These are phyloP conservation scores for Hippophae tibetana DNA, from an alignment of 306 rosid species.

Conservation along the genomic window DNA sequence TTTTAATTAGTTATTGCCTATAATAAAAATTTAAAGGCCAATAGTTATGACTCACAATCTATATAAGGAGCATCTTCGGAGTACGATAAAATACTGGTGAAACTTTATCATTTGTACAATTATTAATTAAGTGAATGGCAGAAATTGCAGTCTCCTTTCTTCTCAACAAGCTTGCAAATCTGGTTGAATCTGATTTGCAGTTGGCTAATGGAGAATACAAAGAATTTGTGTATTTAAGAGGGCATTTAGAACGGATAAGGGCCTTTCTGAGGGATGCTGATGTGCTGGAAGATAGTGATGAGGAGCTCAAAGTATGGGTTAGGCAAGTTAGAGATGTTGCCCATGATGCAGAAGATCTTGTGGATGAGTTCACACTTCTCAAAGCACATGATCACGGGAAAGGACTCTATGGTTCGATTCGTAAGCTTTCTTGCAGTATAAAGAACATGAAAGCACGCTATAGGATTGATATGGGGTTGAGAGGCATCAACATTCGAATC, in stretches of 20 bases:
- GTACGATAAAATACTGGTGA: neutral
- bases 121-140: slow-evolving; percentile 23
- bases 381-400: slow-evolving; percentile 3
- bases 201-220: slow-evolving; percentile 29
- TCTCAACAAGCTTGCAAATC: slow-evolving; percentile 24
- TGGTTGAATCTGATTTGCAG: slow-evolving; percentile 34
- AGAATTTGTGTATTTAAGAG: slow-evolving; percentile 17
- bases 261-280: slow-evolving; percentile 28
- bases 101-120: neutral
- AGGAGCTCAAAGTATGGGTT: slow-evolving; percentile 25
- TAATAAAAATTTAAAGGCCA: too few species aligned
- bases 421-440: slow-evolving; percentile 5
- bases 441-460: slow-evolving; percentile 14
- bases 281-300: slow-evolving; percentile 23
- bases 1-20: too few species aligned
- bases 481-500: slow-evolving; percentile 16
- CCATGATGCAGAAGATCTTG: slow-evolving; percentile 28
- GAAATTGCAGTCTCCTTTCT: slow-evolving; percentile 42
- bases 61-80: neutral
- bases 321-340: slow-evolving; percentile 28
- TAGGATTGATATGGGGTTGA: slow-evolving; percentile 8
- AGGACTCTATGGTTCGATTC: slow-evolving; percentile 1
- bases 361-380: slow-evolving; percentile 24
- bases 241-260: slow-evolving; percentile 18
- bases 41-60: too few species aligned